Base-by-base conservation (phyloP, 768 basidiomycete species). In the Fistulinella prunicolor region DNA sequence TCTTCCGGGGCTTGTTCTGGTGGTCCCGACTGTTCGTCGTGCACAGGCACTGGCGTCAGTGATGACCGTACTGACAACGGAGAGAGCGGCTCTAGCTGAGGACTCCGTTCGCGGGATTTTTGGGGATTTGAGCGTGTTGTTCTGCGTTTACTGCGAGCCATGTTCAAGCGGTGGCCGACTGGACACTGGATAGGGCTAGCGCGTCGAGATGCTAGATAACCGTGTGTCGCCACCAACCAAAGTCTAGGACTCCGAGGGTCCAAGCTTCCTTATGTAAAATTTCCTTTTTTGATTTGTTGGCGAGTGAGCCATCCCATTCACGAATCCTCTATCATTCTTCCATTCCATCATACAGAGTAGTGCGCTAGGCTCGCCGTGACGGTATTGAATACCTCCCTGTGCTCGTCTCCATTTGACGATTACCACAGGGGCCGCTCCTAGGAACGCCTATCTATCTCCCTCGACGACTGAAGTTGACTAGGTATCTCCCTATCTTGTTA, bases 71-170 rank as follows among this genome's bases (percentile, higher is more conserved):
- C 57, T 14, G 65, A 67, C 50, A 63, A 29, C 32, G 66, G 61
- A 1, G 69, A 58, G 34, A 64, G 63, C 8, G 70, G 54, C 23
- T 68, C 65, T 51, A 45, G 59, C 23, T 61, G 60, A 4, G 67
- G 67, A 19, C 61, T 65, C 35, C 53, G 56, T 50, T 72, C 70
- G 32, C 64, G 67, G 2, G 66, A 62, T 44, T 73, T 71, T 46
- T 61, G 67, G 14, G 61, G 30, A 48, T 65, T 72, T 28, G 62
- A 66, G 46, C 75, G 72, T 30, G 70, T 66, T 39, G 65, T 55
- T 52, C 76, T 71, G 47, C 78, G 76, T 59, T 70, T 73, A 52
- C 65, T 62, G 35, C 70, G 74, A 58, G 74, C 68, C 77, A 78
- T 78, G 44, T 47, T 51, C 46, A 40, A 51, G 46, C 13, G 23